These are phyloP conservation scores for Rostrohypoxylon terebratum DNA, from an alignment of 495 filamentous ascomycete species.

Conservation along the genomic window DNA sequence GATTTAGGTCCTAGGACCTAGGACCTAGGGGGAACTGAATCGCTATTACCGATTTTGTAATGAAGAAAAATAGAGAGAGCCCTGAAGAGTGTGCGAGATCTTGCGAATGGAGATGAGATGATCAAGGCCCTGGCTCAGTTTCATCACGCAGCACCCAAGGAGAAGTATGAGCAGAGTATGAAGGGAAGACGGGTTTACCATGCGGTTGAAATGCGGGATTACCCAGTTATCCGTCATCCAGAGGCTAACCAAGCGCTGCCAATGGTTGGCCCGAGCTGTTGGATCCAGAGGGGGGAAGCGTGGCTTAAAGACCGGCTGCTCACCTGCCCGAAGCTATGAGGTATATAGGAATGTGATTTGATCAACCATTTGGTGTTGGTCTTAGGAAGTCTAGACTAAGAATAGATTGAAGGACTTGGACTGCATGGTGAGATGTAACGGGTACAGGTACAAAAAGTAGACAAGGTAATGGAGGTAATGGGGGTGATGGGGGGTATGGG, in stretches of 20 bases:
- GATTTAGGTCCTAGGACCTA: constrained; percentile 4
- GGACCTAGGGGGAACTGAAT: constrained; percentile 8
- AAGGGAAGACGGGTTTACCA: background rate
- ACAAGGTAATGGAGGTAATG: background rate
- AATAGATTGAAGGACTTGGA: constrained; percentile 22
- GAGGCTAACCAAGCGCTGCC: constrained; percentile 24
- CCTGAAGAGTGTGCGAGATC: background rate
- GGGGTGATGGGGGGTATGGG: constrained; percentile 3
- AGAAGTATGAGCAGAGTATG: background rate
- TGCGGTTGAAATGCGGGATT: constrained; percentile 20
- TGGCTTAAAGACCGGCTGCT: constrained; percentile 25
- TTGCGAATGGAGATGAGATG: background rate
- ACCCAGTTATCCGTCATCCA: constrained; percentile 12
- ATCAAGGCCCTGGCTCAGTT: background rate
- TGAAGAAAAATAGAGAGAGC: background rate
- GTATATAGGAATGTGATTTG: background rate
- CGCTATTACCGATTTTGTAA: background rate
- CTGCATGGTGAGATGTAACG: background rate
- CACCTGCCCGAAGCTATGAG: constrained; percentile 4
- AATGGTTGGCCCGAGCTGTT: constrained; percentile 28
- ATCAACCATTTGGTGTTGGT: background rate
- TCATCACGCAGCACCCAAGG: constrained; percentile 8
- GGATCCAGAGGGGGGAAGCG: constrained; percentile 24
- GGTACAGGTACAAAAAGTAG: too few relatives aligned
- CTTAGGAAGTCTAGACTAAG: constrained; percentile 18